Percentiles rank a stretch among this genome's conserved stretches.
These are phyloP conservation scores for Tephrocybe sp. DNA, from an alignment of 768 basidiomycete genomes.

Conservation along the genomic window DNA sequence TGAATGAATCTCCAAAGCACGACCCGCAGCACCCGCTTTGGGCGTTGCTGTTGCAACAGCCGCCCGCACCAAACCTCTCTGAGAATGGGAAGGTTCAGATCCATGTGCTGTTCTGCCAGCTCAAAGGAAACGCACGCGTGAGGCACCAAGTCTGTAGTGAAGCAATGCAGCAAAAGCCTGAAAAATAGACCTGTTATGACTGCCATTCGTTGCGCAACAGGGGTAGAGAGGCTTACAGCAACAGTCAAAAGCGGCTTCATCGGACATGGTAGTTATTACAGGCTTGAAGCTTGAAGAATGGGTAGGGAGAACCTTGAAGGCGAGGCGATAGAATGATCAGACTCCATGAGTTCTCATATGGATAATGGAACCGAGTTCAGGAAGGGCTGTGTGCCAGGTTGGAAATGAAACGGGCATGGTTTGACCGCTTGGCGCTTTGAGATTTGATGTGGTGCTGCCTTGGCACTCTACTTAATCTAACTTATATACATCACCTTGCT, in stretches of 20 bases:
- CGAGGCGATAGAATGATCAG: no score
- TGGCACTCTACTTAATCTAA: no score
- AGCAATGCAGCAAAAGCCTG: conserved; percentile 18
- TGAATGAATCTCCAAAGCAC: conserved; percentile 43
- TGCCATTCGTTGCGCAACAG: not conserved
- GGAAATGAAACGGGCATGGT: no score
- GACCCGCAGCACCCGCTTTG: conserved; percentile 44
- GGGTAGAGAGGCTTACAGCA: conserved; percentile 23
- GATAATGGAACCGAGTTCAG: no score
- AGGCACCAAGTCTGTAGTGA: conserved; percentile 27
- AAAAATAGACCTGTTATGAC: not conserved
- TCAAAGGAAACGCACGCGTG: conserved; percentile 16
- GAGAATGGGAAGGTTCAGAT: not conserved
- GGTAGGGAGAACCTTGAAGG: no score
- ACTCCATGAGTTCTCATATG: no score
- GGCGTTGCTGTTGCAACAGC: conserved; percentile 29
- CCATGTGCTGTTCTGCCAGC: no score
- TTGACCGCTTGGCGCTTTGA: no score
- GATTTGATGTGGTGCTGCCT: no score
- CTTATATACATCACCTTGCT: no score
- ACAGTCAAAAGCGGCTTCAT: conserved; percentile 10
- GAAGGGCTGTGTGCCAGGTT: no score
- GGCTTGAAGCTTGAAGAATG: not conserved
- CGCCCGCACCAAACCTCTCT: conserved; percentile 32
- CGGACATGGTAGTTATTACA: not conserved